These are phyloP conservation scores for Aspergillus sergii DNA, from an alignment of 2,329 filamentous ascomycete genomes.

Conservation along the genomic window DNA sequence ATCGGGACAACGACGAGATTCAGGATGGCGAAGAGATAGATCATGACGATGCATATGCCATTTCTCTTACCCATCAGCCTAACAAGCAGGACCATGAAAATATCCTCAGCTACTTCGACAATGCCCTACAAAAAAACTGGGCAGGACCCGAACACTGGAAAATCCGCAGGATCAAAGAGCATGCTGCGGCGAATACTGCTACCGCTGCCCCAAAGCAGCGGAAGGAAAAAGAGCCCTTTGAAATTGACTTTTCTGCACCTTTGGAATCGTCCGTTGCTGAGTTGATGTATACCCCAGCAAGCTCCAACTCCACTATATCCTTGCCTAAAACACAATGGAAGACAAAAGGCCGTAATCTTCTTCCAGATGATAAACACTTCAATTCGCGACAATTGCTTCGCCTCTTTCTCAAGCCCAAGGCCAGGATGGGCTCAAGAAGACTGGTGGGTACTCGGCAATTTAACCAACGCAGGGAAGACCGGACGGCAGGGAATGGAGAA, in stretches of 20 bases:
- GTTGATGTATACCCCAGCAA: constrained; percentile 76
- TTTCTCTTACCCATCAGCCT: constrained; percentile 75
- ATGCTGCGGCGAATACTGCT: constrained; percentile 57
- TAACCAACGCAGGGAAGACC: constrained; percentile 44
- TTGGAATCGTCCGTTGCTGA: constrained; percentile 73
- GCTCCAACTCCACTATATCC: constrained; percentile 78
- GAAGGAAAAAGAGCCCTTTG: constrained; percentile 95
- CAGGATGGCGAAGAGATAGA: constrained; percentile 61
- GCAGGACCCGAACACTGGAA: constrained; percentile 98
- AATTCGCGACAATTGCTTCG: constrained; percentile 87
- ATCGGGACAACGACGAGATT: constrained; percentile 55
- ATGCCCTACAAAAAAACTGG: constrained; percentile 96
- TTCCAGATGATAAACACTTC: constrained; percentile 98
- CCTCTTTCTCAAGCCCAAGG: constrained; percentile 93
- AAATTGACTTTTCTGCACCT: constrained; percentile 83
- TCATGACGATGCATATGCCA: constrained; percentile 71
- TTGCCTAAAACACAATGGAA: constrained; percentile 95
- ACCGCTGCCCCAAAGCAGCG: constrained; percentile 59
- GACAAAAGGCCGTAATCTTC: constrained; percentile 86
- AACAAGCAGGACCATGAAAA: constrained; percentile 78
- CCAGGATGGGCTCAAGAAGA: constrained; percentile 72
- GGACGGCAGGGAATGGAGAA: constrained; percentile 68
- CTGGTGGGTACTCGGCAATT: constrained; percentile 51
- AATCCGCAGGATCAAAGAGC: constrained; percentile 86
- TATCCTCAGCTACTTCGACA: constrained; percentile 97